Evolutionary conservation across 2,329 filamentous ascomycete genomes (phyloP).

Genomic region (Ceratocystis destructans): DNA sequence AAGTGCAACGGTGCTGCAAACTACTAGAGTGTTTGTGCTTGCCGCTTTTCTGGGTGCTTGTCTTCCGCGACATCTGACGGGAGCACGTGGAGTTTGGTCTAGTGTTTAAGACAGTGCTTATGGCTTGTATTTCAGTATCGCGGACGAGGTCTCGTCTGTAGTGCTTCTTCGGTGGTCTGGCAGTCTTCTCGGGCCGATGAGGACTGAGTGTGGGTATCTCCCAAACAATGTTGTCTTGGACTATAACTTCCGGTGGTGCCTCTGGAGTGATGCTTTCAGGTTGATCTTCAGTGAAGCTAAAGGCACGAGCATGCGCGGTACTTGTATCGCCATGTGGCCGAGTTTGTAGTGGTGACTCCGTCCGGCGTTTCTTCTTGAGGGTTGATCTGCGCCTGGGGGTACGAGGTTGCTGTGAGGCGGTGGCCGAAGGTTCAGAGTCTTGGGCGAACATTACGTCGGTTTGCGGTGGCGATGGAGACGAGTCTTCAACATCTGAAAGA

Average conservation of each 20-base stretch:
- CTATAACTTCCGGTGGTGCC: conserved; percentile 19
- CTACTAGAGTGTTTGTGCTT: conserved; percentile 47
- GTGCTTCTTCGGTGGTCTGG: conserved; percentile 11
- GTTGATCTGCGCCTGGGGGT: conserved; percentile 21
- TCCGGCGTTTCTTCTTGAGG: conserved; percentile 33
- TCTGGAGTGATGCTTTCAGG: conserved; percentile 39
- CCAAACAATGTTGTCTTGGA: conserved; percentile 14
- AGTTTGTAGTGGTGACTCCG: conserved; percentile 34
- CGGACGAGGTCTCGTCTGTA: conserved; percentile 46
- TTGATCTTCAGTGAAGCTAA: conserved; percentile 50
- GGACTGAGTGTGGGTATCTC: conserved; percentile 17
- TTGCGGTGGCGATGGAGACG: conserved; percentile 23
- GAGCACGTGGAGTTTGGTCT: conserved; percentile 47
- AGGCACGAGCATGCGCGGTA: conserved; percentile 30
- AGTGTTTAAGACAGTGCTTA: conserved; percentile 49
- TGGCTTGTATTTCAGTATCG: conserved; percentile 77
- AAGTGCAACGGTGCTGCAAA: conserved; percentile 33
- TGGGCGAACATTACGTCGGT: conserved; percentile 23
- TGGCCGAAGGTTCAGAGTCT: no score
- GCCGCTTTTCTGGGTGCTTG: conserved; percentile 45
- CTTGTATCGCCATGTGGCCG: neutral
- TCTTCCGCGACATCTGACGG: conserved; percentile 37
- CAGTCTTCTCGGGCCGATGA: conserved; percentile 11
- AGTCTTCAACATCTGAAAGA: conserved; percentile 37
- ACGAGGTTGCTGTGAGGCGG: conserved; percentile 21